phyloP scores from a whole-genome alignment of 495 filamentous ascomycete genomes.

The Penicillium macrosclerotiorum region DNA sequence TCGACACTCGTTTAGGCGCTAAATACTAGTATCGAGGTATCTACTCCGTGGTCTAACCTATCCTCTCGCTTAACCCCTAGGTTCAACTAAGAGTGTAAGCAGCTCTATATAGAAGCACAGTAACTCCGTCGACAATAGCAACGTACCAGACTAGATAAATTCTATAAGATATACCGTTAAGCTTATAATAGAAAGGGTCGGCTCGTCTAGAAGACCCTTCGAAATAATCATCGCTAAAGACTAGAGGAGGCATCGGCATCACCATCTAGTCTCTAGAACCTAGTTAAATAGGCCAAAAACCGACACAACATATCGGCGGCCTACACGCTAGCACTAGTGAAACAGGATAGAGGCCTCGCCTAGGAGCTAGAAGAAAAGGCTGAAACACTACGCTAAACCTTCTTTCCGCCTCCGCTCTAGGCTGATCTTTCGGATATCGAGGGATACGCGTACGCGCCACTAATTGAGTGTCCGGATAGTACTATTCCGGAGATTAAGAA shows the following conservation, averaged over 20 bases:
- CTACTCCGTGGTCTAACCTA: neutral
- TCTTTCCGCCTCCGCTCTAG: neutral
- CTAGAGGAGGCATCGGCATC: constrained; percentile 1
- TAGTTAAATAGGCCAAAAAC: constrained; percentile 1
- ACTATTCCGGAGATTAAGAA: too few species aligned
- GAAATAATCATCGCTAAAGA: constrained; percentile 1
- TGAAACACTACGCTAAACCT: neutral
- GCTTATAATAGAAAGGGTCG: neutral
- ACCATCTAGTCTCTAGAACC: neutral
- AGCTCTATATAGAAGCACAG: neutral
- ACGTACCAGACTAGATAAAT: neutral
- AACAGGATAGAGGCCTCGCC: too few species aligned
- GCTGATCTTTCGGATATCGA: neutral
- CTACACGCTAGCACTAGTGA: too few species aligned
- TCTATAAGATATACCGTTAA: neutral
- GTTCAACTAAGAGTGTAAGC: neutral
- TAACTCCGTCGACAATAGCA: neutral
- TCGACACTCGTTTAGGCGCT: neutral
- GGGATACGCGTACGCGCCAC: neutral
- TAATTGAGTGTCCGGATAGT: neutral
- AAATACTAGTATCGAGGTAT: neutral
- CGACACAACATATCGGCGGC: neutral
- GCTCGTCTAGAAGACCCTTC: neutral
- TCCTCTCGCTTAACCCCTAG: neutral
- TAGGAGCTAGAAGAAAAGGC: neutral